Percentiles rank a stretch among this genome's conserved stretches.
phyloP scores from a whole-genome alignment of 305 asterid genomes.

The Euphrasia arctica region DNA sequence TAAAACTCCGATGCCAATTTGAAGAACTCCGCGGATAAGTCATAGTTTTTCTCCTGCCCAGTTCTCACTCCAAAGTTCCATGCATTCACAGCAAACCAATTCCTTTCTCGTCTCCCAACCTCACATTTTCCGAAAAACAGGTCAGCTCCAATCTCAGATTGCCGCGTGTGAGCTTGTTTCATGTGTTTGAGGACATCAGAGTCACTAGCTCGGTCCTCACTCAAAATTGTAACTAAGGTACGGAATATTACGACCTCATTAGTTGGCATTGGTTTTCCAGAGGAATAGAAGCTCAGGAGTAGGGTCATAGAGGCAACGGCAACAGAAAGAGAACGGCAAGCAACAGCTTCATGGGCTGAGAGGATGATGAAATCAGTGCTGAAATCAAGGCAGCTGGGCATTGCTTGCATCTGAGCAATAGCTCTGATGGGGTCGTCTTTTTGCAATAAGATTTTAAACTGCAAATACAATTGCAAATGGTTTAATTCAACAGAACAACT shows the following conservation, averaged over 20 bases:
- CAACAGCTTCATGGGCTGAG: conserved; percentile 89
- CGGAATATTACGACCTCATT: conserved; percentile 80
- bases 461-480: conserved; percentile 37
- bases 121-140: conserved; percentile 74
- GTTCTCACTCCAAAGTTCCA: conserved; percentile 82
- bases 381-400: conserved; percentile 93
- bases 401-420: conserved; percentile 77
- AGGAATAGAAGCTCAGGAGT: conserved; percentile 59
- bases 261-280: conserved; percentile 66
- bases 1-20: conserved; percentile 77
- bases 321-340: conserved; percentile 68
- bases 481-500: conserved; percentile 21
- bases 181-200: conserved; percentile 63
- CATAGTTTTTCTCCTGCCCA: conserved; percentile 60
- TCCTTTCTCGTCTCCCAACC: conserved; percentile 79
- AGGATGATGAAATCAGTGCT: conserved; percentile 85
- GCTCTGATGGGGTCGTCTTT: conserved; percentile 60
- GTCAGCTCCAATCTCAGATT: conserved; percentile 60
- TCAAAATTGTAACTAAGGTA: conserved; percentile 62
- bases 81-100: conserved; percentile 82
- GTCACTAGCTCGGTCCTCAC: conserved; percentile 56
- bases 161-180: conserved; percentile 62
- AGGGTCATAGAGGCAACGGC: conserved; percentile 73
- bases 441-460: conserved; percentile 88
- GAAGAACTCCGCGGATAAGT: conserved; percentile 68